These are phyloP conservation scores for Blastocystis sp. DNA, from an alignment of 352 stramenopile species.

Conservation along the genomic window DNA sequence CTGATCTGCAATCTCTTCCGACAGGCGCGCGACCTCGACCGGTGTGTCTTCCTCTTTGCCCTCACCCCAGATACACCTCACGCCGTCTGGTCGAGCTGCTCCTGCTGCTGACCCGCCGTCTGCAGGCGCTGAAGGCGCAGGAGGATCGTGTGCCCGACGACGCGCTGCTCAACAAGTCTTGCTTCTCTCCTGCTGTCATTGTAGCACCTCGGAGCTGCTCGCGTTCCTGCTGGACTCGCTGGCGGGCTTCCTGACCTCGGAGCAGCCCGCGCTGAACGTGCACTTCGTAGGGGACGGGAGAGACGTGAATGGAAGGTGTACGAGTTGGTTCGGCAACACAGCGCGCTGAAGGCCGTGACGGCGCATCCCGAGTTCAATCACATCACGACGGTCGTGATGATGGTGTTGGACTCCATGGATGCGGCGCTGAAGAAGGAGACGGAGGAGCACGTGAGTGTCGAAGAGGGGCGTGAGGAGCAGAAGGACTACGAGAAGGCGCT, in stretches of 20 bases:
- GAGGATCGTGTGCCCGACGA: constrained; percentile 11
- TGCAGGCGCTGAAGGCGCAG: constrained; percentile 23
- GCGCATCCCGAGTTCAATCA: constrained; percentile 51
- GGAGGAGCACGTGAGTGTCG: neutral
- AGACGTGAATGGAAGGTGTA: neutral
- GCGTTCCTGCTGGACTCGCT: constrained; percentile 26
- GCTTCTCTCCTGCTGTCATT: neutral
- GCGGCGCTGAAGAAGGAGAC: neutral
- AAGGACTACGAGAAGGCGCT: constrained; percentile 30
- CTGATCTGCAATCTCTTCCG: constrained; percentile 36
- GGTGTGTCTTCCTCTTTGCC: neutral
- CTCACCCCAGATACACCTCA: constrained; percentile 31
- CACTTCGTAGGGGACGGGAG: neutral
- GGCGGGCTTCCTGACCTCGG: constrained; percentile 28
- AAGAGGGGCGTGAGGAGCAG: no score
- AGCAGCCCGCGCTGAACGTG: constrained; percentile 1
- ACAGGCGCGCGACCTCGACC: constrained; percentile 10
- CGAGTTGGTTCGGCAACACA: constrained; percentile 35
- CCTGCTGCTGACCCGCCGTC: constrained; percentile 2
- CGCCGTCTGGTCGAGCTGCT: constrained; percentile 27
- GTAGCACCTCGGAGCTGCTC: constrained; percentile 40
- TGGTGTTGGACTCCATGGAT: constrained; percentile 38
- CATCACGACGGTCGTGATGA: constrained; percentile 33
- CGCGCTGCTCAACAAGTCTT: constrained; percentile 30
- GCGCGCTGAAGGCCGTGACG: neutral